Evolutionary conservation across 1,284 basidiomycete genomes (phyloP).

Genomic region (Trichosporon ovoides): DNA sequence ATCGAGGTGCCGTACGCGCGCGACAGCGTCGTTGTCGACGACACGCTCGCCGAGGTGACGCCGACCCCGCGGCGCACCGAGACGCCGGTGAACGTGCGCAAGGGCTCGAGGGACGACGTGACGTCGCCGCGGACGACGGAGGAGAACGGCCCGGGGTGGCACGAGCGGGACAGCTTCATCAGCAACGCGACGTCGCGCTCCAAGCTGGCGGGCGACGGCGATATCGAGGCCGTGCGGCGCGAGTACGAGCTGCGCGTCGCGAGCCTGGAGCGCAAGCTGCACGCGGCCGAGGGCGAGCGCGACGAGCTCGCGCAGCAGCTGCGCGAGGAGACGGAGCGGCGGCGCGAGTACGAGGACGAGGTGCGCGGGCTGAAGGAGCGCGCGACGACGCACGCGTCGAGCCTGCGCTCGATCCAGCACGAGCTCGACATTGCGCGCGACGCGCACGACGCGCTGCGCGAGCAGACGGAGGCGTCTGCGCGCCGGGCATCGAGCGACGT

Average conservation of each 20-base stretch:
- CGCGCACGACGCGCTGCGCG: conserved; percentile 30
- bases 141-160: conserved; percentile 15
- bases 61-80: too few species aligned
- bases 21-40: conserved; percentile 46
- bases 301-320: conserved; percentile 38
- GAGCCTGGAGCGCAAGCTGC: conserved; percentile 51
- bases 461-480: conserved; percentile 38
- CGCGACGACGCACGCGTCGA: conserved; percentile 62
- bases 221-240: conserved; percentile 62
- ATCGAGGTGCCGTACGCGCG: conserved; percentile 88
- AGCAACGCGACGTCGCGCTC: conserved; percentile 15
- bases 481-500: conserved; percentile 65
- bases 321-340: conserved; percentile 28
- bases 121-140: conserved; percentile 27
- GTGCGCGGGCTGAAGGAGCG: conserved; percentile 52
- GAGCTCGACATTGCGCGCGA: conserved; percentile 53
- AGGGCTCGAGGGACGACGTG: conserved; percentile 11
- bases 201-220: conserved; percentile 15
- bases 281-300: conserved; percentile 36
- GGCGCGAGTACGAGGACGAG: conserved; percentile 47
- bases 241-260: conserved; percentile 92
- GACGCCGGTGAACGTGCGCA: neutral
- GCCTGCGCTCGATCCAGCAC: conserved; percentile 62
- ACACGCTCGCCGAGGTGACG: too few species aligned
- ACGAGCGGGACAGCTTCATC: conserved; percentile 5